A percentile compares a stretch with the other conserved stretches of the same genome.
Conservation (phyloP, 306 rosid species). For the Vicia faba region DNA sequence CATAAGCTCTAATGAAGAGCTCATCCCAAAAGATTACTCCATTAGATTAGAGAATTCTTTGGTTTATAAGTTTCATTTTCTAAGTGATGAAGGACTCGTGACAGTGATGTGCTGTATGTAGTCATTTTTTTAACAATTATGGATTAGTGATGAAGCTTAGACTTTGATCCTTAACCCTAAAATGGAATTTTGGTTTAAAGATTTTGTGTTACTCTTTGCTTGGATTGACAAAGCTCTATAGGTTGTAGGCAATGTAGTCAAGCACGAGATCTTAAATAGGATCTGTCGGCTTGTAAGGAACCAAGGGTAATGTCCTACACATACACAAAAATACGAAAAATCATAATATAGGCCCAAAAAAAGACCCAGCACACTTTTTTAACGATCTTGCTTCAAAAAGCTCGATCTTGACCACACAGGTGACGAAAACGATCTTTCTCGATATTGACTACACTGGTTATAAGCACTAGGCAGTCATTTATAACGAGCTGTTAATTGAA, state of each 20-base stretch:
- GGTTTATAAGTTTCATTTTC: neutral
- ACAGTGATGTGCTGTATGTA: neutral
- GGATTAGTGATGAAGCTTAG: neutral
- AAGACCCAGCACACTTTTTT: too few species aligned
- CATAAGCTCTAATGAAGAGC: too few species aligned
- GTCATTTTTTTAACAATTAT: conserved; percentile 8
- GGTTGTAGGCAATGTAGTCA: too few species aligned
- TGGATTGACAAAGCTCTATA: conserved; percentile 8
- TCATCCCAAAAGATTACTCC: conserved; percentile 30
- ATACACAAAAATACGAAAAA: too few species aligned
- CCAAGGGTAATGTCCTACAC: too few species aligned
- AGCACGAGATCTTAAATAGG: too few species aligned
- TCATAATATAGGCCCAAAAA: too few species aligned
- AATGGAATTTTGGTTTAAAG: neutral
- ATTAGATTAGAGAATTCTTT: neutral
- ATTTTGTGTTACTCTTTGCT: conserved; percentile 11
- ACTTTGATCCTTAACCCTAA: conserved; percentile 6
- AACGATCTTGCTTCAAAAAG: too few species aligned
- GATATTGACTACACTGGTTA: too few species aligned
- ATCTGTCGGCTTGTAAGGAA: too few species aligned
- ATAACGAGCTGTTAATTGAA: neutral
- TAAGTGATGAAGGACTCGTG: neutral
- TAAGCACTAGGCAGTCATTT: neutral
- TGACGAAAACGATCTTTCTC: too few species aligned
- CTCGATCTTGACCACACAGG: too few species aligned